Percentiles rank a stretch among this genome's conserved stretches.
phyloP scores from a whole-genome alignment of 331 rosid genomes.

The Saraca asoca region DNA sequence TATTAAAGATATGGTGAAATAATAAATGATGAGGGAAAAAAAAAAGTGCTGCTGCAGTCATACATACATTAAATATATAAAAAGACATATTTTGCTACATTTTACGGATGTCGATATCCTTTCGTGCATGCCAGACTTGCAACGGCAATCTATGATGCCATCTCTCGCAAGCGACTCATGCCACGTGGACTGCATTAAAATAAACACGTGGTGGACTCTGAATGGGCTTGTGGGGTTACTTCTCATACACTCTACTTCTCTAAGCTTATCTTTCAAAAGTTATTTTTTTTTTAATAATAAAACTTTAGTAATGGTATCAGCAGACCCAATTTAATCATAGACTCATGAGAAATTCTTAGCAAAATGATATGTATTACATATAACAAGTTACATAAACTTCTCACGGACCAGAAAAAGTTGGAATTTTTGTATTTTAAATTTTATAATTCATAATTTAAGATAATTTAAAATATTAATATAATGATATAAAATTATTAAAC shows the following conservation, averaged over 20 bases:
- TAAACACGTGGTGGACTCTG: constrained; percentile 34
- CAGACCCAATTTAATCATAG: background rate
- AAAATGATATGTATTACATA: too few species aligned
- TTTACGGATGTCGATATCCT: background rate
- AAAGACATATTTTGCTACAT: background rate
- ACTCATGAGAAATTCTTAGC: too few species aligned
- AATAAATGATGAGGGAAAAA: too few species aligned
- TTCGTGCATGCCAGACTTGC: constrained; percentile 37
- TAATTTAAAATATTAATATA: too few species aligned
- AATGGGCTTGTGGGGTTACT: constrained; percentile 37
- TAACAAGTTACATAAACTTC: too few species aligned
- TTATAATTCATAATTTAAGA: too few species aligned
- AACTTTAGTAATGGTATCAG: constrained; percentile 28
- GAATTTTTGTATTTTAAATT: too few species aligned
- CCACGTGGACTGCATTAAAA: constrained; percentile 23
- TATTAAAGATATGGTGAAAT: too few species aligned
- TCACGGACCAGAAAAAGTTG: too few species aligned
- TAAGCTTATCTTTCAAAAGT: constrained; percentile 33
- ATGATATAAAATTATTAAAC: too few species aligned
- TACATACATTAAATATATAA: background rate
- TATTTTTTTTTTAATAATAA: background rate
- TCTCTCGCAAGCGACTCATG: constrained; percentile 50
- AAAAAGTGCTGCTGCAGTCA: background rate
- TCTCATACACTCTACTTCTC: constrained; percentile 35
- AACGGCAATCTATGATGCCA: constrained; percentile 26